Percentiles rank a stretch among this genome's conserved stretches.
phyloP scores from a whole-genome alignment of 2,329 filamentous ascomycete species.

The Colletotrichum kahawae region DNA sequence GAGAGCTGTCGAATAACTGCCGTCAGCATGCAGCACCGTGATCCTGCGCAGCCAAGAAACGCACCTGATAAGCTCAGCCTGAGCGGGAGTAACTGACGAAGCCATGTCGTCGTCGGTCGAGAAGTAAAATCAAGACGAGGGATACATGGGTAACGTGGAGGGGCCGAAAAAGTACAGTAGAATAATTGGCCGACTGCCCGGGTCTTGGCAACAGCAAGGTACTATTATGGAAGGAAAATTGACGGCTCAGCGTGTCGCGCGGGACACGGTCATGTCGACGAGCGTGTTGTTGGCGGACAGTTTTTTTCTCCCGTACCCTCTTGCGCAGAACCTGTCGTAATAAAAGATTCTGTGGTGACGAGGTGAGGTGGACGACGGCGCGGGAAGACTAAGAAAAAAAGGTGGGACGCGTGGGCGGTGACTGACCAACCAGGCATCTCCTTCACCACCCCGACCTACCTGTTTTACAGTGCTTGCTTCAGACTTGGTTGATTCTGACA shows the following conservation, averaged over 20 bases:
- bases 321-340: conserved; percentile 10
- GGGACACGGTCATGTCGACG: conserved; percentile 12
- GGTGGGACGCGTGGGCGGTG: conserved; percentile 13
- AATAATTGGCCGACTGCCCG: background rate
- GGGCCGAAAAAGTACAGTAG: conserved; percentile 7
- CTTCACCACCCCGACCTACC: background rate
- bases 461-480: conserved; percentile 14
- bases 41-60: conserved; percentile 13
- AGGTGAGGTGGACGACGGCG: conserved; percentile 17
- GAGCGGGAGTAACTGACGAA: conserved; percentile 49
- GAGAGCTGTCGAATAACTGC: conserved; percentile 58
- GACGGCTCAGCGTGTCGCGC: conserved; percentile 5
- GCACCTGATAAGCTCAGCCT: conserved; percentile 65
- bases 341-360: conserved; percentile 21
- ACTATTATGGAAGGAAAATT: background rate
- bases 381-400: conserved; percentile 21
- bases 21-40: background rate
- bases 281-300: background rate
- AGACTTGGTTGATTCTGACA: background rate
- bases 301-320: background rate
- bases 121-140: conserved; percentile 15
- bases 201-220: background rate
- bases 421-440: conserved; percentile 9
- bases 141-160: conserved; percentile 19
- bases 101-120: conserved; percentile 24